Evolutionary conservation across 2,329 filamentous ascomycete species (phyloP).

Genomic region (Mariannaea sp.): DNA sequence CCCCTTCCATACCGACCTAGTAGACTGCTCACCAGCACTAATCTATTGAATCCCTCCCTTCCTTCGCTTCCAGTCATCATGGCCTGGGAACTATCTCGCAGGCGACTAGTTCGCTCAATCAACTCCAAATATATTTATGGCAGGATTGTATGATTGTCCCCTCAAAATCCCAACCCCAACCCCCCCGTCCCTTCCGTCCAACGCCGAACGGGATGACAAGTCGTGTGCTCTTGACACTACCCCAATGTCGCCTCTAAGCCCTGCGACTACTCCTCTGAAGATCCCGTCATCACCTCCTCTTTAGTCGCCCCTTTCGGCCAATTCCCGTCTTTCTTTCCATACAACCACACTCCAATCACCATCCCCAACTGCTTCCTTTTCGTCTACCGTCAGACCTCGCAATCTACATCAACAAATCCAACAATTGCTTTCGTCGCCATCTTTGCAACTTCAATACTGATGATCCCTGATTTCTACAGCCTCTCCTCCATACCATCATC

Average conservation of each 20-base stretch:
- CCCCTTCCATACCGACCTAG: background rate
- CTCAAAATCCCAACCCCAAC: constrained; percentile 1
- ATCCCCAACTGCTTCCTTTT: background rate
- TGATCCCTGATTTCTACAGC: constrained; percentile 57
- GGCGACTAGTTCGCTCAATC: constrained; percentile 66
- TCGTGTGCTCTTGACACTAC: too few relatives aligned
- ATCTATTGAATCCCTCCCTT: background rate
- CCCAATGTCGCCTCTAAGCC: constrained; percentile 5
- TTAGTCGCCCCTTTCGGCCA: background rate
- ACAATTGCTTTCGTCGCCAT: constrained; percentile 4
- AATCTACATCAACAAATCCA: constrained; percentile 5
- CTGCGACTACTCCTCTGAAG: constrained; percentile 5
- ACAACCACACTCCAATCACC: background rate
- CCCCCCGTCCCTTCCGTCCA: constrained; percentile 1
- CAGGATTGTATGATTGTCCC: constrained; percentile 66
- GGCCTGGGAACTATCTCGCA: constrained; percentile 62
- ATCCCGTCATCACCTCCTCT: constrained; percentile 2
- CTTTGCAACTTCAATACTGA: constrained; percentile 30
- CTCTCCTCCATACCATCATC: constrained; percentile 81
- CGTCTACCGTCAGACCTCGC: background rate
- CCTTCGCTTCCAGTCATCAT: constrained; percentile 43
- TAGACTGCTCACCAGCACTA: background rate
- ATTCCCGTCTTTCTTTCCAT: background rate
- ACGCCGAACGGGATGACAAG: too few relatives aligned
- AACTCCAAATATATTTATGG: constrained; percentile 73